A percentile compares a stretch with the other conserved stretches of the same genome.
phyloP scores from a whole-genome alignment of 179 eudicot species.

The Beta corolliflora region DNA sequence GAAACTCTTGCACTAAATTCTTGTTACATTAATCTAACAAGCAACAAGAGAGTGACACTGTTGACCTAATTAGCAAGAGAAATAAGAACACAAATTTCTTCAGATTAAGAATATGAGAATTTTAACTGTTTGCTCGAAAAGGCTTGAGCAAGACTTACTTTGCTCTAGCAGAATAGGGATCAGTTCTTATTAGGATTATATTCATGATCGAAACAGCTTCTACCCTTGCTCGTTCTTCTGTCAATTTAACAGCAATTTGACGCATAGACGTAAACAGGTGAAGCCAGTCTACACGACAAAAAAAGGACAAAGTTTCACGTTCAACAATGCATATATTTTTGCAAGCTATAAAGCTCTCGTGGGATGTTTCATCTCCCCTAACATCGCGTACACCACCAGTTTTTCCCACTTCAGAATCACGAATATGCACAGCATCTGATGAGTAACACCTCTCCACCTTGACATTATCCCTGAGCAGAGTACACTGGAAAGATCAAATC shows the following conservation, averaged over 20 bases:
- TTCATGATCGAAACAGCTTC: constrained; percentile 85
- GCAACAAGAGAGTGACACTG: background rate
- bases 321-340: constrained; percentile 22
- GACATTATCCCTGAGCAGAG: constrained; percentile 88
- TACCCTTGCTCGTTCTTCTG: constrained; percentile 46
- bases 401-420: constrained; percentile 26
- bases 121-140: background rate
- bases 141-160: constrained; percentile 44
- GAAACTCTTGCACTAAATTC: background rate
- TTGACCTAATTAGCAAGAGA: background rate
- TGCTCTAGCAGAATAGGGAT: constrained; percentile 68
- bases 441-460: constrained; percentile 46
- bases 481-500: constrained; percentile 81
- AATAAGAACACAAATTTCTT: background rate
- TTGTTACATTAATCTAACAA: background rate
- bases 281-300: constrained; percentile 46
- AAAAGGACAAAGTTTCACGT: constrained; percentile 29
- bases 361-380: constrained; percentile 25
- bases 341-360: constrained; percentile 28
- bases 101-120: background rate
- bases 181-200: constrained; percentile 55
- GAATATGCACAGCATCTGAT: constrained; percentile 29
- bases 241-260: constrained; percentile 41
- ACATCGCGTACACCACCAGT: constrained; percentile 26
- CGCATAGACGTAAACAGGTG: constrained; percentile 56